Percentiles rank a stretch among this genome's conserved stretches.
Conservation (phyloP, 1,284 basidiomycete genomes). For the Pisolithus thermaeus region DNA sequence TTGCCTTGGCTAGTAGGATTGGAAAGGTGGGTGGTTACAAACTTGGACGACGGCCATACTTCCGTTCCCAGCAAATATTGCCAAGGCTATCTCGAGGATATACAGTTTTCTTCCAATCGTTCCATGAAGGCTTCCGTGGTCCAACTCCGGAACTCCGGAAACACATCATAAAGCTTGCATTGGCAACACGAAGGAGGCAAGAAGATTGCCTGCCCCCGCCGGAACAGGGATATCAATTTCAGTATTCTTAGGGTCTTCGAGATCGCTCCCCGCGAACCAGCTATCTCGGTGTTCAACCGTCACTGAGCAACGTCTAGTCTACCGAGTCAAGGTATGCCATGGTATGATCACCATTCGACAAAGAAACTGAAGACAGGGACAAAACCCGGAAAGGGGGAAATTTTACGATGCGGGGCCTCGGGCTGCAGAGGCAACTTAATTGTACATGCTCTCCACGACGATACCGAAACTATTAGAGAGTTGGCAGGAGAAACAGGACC, state of each 20-base stretch:
- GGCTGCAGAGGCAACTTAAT: slow-evolving; percentile 36
- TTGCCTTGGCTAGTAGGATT: too few relatives aligned
- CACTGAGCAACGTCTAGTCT: slow-evolving; percentile 45
- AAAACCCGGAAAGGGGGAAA: too few relatives aligned
- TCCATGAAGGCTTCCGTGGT: slow-evolving; percentile 68
- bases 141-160: slow-evolving; percentile 68
- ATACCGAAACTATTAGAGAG: too few relatives aligned
- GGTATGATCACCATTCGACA: slow-evolving; percentile 42
- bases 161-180: neutral
- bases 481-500: too few relatives aligned
- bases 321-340: slow-evolving; percentile 53
- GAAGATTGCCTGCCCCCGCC: slow-evolving; percentile 32
- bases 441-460: too few relatives aligned
- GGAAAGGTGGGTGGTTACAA: neutral
- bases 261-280: slow-evolving; percentile 30
- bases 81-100: slow-evolving; percentile 47
- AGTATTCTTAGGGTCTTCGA: neutral
- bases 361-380: neutral
- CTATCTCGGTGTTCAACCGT: slow-evolving; percentile 56
- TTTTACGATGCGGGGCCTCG: neutral
- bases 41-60: neutral
- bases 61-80: slow-evolving; percentile 44
- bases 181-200: neutral
- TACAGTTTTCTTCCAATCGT: slow-evolving; percentile 53
- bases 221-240: slow-evolving; percentile 59